phyloP scores from a whole-genome alignment of 2,329 filamentous ascomycete species.

The Penicillium sp. region DNA sequence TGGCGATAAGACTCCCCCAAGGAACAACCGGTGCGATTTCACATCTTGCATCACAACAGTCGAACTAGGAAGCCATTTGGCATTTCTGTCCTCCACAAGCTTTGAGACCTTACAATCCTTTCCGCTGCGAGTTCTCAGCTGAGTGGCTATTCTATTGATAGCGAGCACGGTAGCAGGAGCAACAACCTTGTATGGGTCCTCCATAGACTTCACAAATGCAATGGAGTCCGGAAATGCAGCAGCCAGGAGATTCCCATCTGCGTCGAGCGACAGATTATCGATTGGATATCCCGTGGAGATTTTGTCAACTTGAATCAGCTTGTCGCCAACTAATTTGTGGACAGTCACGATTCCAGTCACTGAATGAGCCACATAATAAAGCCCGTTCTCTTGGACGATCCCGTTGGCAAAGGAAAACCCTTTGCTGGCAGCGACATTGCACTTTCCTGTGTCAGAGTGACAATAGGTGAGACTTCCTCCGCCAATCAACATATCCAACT shows the following conservation, averaged over 20 bases:
- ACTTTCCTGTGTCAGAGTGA: neutral
- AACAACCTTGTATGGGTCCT: neutral
- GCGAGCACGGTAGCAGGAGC: neutral
- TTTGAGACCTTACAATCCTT: neutral
- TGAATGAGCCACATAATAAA: neutral
- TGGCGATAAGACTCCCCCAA: constrained; percentile 23
- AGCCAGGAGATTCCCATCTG: neutral
- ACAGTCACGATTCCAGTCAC: neutral
- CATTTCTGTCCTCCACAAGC: neutral
- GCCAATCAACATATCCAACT: neutral
- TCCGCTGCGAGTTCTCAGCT: neutral
- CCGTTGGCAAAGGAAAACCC: neutral
- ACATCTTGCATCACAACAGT: neutral
- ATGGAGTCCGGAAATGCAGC: neutral
- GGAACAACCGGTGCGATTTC: constrained; percentile 8
- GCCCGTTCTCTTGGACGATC: neutral
- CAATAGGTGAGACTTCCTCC: neutral
- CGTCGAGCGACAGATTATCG: neutral
- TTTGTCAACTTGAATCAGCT: neutral
- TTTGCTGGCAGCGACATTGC: neutral
- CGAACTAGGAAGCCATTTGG: neutral
- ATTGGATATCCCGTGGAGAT: neutral
- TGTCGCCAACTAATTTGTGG: neutral
- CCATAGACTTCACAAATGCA: neutral
- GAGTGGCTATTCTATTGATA: neutral